Evolutionary conservation across 495 filamentous ascomycete species (phyloP), one percentile per base, ranked within the genome.

Genomic region (Podospora fimiseda): DNA sequence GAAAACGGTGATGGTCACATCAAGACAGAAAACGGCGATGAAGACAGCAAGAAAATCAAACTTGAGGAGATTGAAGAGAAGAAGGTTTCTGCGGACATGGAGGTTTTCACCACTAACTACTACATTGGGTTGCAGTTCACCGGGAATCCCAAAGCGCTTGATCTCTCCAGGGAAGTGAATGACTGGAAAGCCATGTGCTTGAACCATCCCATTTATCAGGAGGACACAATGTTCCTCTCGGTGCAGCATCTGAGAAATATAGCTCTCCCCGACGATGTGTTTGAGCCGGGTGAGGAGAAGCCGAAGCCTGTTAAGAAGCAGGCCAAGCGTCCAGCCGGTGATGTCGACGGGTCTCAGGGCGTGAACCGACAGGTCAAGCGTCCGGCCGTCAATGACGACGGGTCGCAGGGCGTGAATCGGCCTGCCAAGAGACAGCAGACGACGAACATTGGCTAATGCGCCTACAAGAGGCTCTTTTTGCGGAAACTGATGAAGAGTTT

Each of bases 221-320:
- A 56, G 13, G 59, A 62, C 9, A 51, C 69, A 51, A 86, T 84
- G 60, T 85, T 80, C 36, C 64, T 95, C 24, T 77, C 80, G 7
- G 79, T 95, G 42, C 81, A 82, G 24, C 85, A 90, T 68, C 81
- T 87, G 47, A 80, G 86, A 67, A 94, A 84, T 65, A 88, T 84
- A 60, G 86, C 89, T 62, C 75, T 98, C 16, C 94, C 93, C 16
- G 82, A 85, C 48, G 90, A 98, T 66, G 83, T 97, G 1, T 98
- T 98, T 66, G 77, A 83, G 52, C 70, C 82, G 3, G 90, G 90
- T 53, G 93, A 98, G 68, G 71, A 70, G 20, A 85, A 81, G 56
- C 87, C 88, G 5, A 82, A 78, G 49, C 78, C 84, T 18, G 53
- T 61, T 63, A 90, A 84, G 72, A 70, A 63, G 60, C 59, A 27